A percentile compares a stretch with the other conserved stretches of the same genome.
Conservation (phyloP, 371 early-diverging fungal genomes). For the Haplosporangium sp. region DNA sequence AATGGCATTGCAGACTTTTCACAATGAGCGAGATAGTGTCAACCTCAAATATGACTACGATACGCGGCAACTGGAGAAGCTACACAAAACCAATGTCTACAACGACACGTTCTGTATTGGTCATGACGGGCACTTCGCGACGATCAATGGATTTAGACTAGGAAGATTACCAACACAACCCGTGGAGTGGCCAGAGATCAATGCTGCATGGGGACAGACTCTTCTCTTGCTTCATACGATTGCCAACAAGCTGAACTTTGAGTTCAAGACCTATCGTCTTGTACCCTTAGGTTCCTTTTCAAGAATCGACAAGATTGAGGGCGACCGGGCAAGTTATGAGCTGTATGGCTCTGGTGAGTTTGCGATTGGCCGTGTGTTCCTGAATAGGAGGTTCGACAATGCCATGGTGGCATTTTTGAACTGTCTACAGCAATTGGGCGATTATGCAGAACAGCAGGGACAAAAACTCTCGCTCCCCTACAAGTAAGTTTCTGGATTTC, state of each 20-base stretch:
- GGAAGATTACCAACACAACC: slow-evolving; percentile 83
- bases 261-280: slow-evolving; percentile 83
- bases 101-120: slow-evolving; percentile 93
- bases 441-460: slow-evolving; percentile 81
- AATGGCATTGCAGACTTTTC: slow-evolving; percentile 67
- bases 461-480: slow-evolving; percentile 85
- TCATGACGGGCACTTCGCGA: slow-evolving; percentile 89
- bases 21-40: slow-evolving; percentile 84
- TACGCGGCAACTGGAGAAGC: slow-evolving; percentile 78
- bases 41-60: slow-evolving; percentile 84
- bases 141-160: slow-evolving; percentile 93
- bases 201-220: slow-evolving; percentile 96
- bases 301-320: slow-evolving; percentile 85
- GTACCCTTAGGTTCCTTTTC: slow-evolving; percentile 95
- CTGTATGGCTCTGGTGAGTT: slow-evolving; percentile 92
- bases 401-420: slow-evolving; percentile 91
- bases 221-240: slow-evolving; percentile 87
- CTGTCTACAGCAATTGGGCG: slow-evolving; percentile 90
- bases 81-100: slow-evolving; percentile 93
- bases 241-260: slow-evolving; percentile 84
- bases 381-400: slow-evolving; percentile 88
- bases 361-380: slow-evolving; percentile 84
- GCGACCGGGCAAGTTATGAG: slow-evolving; percentile 82
- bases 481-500: slow-evolving; percentile 54
- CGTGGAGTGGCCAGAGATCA: slow-evolving; percentile 96